Conservation (phyloP, 441 rosid species). For the Populus hybrid region DNA sequence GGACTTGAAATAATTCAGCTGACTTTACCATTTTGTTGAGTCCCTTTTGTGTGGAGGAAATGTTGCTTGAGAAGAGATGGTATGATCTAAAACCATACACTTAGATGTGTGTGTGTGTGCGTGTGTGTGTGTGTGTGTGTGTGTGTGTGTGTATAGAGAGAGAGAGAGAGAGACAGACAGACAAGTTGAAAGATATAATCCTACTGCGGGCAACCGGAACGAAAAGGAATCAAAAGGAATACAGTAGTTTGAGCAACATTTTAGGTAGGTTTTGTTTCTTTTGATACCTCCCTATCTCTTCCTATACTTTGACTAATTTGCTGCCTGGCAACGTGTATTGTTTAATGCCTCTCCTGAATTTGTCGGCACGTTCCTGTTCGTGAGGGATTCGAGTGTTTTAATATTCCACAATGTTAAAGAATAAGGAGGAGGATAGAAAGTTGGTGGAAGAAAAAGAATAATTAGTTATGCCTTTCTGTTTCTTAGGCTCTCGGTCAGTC, state of each 20-base stretch:
- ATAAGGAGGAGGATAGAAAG: no score
- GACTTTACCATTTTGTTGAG: slow-evolving; percentile 8
- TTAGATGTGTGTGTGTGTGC: no score
- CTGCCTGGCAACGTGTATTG: background rate
- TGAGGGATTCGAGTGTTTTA: background rate
- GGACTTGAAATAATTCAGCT: background rate
- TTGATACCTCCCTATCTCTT: background rate
- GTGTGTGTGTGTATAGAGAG: background rate
- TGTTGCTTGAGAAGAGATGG: background rate
- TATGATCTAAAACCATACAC: background rate
- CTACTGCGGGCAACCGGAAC: background rate
- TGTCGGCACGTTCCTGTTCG: background rate
- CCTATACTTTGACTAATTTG: background rate
- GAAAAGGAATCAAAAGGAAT: slow-evolving; percentile 29
- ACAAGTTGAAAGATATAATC: background rate
- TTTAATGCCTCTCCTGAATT: background rate
- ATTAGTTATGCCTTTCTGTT: no score
- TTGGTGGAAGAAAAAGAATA: no score
- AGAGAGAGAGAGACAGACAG: background rate
- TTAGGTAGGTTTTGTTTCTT: no score
- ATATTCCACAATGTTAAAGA: no score
- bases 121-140: no score
- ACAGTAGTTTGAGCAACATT: background rate
- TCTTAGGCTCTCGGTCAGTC: no score
- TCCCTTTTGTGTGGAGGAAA: background rate